Percentiles rank a stretch among this genome's conserved stretches.
These are phyloP conservation scores for Knufia fluminis DNA, from an alignment of 2,329 filamentous ascomycete genomes.

Conservation along the genomic window DNA sequence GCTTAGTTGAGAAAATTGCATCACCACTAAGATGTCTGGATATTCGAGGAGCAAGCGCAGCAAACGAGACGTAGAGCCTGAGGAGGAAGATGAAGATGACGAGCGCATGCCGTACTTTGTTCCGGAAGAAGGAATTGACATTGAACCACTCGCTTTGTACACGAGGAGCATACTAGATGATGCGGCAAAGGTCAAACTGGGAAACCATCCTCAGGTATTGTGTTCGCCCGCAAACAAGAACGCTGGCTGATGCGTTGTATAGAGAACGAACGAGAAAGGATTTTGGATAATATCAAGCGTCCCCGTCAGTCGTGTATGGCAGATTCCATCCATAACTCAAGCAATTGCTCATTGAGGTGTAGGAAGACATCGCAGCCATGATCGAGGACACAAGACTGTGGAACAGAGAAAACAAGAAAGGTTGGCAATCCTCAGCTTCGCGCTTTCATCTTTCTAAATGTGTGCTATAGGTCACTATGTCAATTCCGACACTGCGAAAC, in stretches of 20 bases:
- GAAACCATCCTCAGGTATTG: constrained; percentile 7
- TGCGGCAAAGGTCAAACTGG: constrained; percentile 4
- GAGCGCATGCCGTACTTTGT: constrained; percentile 9
- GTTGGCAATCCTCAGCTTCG: not conserved
- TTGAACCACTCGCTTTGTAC: constrained; percentile 8
- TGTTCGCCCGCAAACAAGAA: not conserved
- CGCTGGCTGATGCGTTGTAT: not conserved
- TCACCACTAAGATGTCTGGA: not conserved
- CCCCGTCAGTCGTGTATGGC: constrained; percentile 2
- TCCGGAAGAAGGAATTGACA: constrained; percentile 9
- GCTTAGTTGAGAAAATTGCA: not conserved
- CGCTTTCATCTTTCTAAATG: not conserved
- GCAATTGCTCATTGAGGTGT: not conserved
- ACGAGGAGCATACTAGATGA: constrained; percentile 5
- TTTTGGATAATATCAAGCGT: constrained; percentile 8
- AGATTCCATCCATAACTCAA: too few species aligned
- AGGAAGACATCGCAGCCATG: constrained; percentile 9
- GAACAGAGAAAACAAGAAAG: constrained; percentile 1
- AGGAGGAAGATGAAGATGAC: constrained; percentile 4
- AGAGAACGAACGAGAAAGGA: constrained; percentile 7
- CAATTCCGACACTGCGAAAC: constrained; percentile 6
- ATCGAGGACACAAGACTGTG: constrained; percentile 9
- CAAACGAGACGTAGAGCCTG: constrained; percentile 5
- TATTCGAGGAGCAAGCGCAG: not conserved
- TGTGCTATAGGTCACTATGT: constrained; percentile 3